Conservation (phyloP, 2,329 filamentous ascomycete species). For the Trichoderma citrinoviride region DNA sequence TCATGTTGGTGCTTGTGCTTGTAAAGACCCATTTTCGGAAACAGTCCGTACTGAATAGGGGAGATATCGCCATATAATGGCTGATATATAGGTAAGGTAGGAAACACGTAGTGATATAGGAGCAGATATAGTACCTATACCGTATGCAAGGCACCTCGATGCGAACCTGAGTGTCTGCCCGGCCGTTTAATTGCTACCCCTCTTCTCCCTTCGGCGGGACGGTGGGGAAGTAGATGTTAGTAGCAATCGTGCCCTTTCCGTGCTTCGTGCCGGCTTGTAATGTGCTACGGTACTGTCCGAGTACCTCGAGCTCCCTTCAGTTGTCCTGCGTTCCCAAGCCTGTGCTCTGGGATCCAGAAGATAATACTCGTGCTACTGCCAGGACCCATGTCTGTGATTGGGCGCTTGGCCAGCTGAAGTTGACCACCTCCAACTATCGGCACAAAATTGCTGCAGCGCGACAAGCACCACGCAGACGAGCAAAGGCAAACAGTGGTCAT, state of each 20-base stretch:
- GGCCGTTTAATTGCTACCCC: slow-evolving; percentile 5
- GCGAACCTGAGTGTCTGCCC: neutral
- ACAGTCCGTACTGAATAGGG: too few species aligned
- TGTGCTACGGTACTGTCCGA: too few species aligned
- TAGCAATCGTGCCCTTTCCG: neutral
- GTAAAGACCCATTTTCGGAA: too few species aligned
- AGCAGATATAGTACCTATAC: too few species aligned
- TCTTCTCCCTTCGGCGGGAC: neutral
- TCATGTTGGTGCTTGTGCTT: too few species aligned
- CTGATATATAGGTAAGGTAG: too few species aligned
- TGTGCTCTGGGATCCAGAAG: neutral
- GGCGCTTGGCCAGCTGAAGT: neutral
- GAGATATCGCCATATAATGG: too few species aligned
- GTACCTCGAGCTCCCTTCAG: neutral
- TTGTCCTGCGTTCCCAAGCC: neutral
- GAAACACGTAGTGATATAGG: too few species aligned
- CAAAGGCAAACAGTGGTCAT: neutral
- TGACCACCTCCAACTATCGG: slow-evolving; percentile 13
- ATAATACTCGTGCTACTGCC: neutral
- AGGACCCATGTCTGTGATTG: slow-evolving; percentile 4
- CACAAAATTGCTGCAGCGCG: slow-evolving; percentile 14
- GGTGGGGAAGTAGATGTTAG: slow-evolving; percentile 1
- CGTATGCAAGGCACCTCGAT: slow-evolving; percentile 9
- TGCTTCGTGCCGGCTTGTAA: neutral
- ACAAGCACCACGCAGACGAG: slow-evolving; percentile 2